phyloP scores from a whole-genome alignment of 495 filamentous ascomycete genomes.

The Pseudomonodictys pantanalensis region DNA sequence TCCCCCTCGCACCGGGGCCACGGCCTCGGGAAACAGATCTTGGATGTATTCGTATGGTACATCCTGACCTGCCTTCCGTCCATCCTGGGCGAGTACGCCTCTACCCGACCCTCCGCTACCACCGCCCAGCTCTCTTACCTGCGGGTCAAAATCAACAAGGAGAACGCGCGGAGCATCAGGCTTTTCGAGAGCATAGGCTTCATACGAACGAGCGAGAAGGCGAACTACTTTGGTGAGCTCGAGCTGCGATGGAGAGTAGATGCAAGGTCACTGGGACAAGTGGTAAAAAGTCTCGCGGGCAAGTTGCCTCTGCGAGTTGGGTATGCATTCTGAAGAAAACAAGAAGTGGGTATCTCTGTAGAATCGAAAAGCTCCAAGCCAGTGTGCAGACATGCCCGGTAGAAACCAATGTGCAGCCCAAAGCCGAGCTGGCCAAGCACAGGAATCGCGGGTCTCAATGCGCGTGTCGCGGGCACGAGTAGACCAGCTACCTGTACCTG shows the following conservation, averaged over 20 bases:
- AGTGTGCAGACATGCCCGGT: no score
- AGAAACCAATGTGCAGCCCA: no score
- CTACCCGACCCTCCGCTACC: neutral
- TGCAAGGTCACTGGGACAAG: neutral
- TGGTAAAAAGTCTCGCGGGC: no score
- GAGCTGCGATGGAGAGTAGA: constrained; percentile 48
- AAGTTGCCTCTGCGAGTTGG: no score
- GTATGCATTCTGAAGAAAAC: no score
- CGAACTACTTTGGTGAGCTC: constrained; percentile 68
- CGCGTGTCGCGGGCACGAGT: no score
- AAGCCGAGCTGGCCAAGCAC: no score
- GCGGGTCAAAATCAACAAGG: constrained; percentile 59
- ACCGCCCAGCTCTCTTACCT: constrained; percentile 39
- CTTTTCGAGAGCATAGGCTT: constrained; percentile 63
- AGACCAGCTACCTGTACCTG: no score
- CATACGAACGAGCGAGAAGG: constrained; percentile 44
- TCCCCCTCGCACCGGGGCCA: constrained; percentile 52
- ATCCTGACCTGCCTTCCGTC: constrained; percentile 47
- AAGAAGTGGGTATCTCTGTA: no score
- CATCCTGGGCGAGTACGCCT: constrained; percentile 60
- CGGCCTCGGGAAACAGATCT: constrained; percentile 64
- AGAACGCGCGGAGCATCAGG: constrained; percentile 54
- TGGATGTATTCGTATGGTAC: constrained; percentile 68
- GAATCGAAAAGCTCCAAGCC: no score
- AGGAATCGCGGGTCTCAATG: no score